A percentile compares a stretch with the other conserved stretches of the same genome.
Evolutionary conservation across 1,284 basidiomycete genomes (phyloP).

Genomic region (Cryptococcus sp.): DNA sequence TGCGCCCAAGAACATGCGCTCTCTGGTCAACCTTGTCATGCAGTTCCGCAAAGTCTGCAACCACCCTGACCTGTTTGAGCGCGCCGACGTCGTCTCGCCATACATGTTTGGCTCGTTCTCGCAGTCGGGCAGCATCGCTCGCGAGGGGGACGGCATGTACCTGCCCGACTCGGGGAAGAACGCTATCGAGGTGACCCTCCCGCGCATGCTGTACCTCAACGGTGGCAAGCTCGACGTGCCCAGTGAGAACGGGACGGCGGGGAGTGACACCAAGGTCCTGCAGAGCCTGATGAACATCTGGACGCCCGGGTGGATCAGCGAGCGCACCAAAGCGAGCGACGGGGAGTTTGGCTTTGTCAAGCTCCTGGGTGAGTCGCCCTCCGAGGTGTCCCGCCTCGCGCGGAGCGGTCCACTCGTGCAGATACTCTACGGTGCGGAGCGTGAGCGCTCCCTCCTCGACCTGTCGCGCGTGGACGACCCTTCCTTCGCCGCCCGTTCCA

Average conservation of each 20-base stretch:
- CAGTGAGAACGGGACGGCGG: slow-evolving; percentile 55
- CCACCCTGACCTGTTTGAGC: slow-evolving; percentile 96
- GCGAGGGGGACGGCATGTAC: slow-evolving; percentile 80
- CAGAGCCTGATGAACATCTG: slow-evolving; percentile 85
- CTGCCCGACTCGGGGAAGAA: slow-evolving; percentile 75
- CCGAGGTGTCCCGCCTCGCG: slow-evolving; percentile 60
- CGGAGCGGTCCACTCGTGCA: slow-evolving; percentile 34
- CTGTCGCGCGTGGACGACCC: too few species aligned
- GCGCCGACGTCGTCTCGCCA: slow-evolving; percentile 91
- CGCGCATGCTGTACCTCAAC: slow-evolving; percentile 72
- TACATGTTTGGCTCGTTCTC: slow-evolving; percentile 85
- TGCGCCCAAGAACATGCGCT: slow-evolving; percentile 52
- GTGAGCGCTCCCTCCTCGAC: too few species aligned
- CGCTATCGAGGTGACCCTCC: slow-evolving; percentile 75
- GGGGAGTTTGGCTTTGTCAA: slow-evolving; percentile 69
- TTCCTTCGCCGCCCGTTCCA: slow-evolving; percentile 53
- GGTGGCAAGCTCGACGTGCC: slow-evolving; percentile 72
- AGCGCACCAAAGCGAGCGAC: slow-evolving; percentile 58
- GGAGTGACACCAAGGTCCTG: slow-evolving; percentile 62
- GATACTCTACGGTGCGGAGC: too few species aligned
- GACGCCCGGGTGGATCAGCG: slow-evolving; percentile 74
- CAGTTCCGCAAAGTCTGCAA: slow-evolving; percentile 99
- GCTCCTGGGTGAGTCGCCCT: slow-evolving; percentile 57
- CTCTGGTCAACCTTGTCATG: slow-evolving; percentile 98
- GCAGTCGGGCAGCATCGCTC: slow-evolving; percentile 70